Evolutionary conservation across 2,329 filamentous ascomycete species (phyloP).

Genomic region (Aspergillus clavatus): DNA sequence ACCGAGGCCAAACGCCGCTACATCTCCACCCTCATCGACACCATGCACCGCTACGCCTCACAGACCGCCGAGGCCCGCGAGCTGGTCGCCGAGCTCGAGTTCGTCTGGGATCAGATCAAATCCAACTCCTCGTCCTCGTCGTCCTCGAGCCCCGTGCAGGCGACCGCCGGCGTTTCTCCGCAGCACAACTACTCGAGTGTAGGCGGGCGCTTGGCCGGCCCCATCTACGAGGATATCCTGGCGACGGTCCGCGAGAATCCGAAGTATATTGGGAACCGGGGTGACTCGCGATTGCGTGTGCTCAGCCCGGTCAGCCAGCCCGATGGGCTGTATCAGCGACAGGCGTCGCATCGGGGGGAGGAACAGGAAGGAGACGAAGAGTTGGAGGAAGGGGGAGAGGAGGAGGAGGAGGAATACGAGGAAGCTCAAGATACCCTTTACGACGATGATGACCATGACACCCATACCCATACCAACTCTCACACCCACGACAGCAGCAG

Average conservation of each 20-base stretch:
- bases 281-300: constrained; percentile 58
- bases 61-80: constrained; percentile 76
- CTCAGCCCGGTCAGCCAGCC: constrained; percentile 83
- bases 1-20: constrained; percentile 94
- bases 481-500: constrained; percentile 12
- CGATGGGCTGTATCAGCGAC: constrained; percentile 52
- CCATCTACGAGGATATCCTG: constrained; percentile 43
- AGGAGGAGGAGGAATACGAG: constrained; percentile 35
- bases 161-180: constrained; percentile 26
- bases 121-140: constrained; percentile 67
- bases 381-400: constrained; percentile 34
- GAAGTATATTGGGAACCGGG: constrained; percentile 28
- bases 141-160: constrained; percentile 28
- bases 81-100: constrained; percentile 91
- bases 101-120: constrained; percentile 98
- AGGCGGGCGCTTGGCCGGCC: constrained; percentile 32
- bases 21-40: constrained; percentile 88
- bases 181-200: constrained; percentile 34
- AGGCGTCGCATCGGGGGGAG: too few relatives aligned
- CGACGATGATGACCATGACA: constrained; percentile 14
- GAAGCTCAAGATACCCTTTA: constrained; percentile 34
- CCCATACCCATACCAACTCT: too few relatives aligned
- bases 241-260: constrained; percentile 39
- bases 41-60: constrained; percentile 92
- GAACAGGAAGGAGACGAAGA: constrained; percentile 28